A percentile compares a stretch with the other conserved stretches of the same genome.
phyloP scores from a whole-genome alignment of 495 filamentous ascomycete species.

The Penicillium atrosanguineum region DNA sequence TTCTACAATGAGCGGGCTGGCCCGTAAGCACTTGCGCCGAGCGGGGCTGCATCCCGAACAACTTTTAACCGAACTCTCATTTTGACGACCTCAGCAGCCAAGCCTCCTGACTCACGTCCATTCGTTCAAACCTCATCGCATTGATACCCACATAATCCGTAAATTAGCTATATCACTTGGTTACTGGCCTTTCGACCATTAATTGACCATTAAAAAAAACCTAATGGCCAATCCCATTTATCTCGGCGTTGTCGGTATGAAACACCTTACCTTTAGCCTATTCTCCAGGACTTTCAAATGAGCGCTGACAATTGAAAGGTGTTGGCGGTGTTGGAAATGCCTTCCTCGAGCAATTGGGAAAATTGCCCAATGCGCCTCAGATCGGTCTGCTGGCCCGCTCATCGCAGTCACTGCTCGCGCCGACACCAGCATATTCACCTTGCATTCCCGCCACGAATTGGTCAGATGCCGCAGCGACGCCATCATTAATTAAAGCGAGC shows the following conservation, averaged over 20 bases:
- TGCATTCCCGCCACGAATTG: conserved; percentile 54
- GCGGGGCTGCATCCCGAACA: too few relatives aligned
- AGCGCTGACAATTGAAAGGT: neutral
- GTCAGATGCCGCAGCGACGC: conserved; percentile 52
- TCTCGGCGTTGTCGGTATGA: conserved; percentile 7
- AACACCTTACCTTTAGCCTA: neutral
- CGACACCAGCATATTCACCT: conserved; percentile 39
- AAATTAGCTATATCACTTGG: too few relatives aligned
- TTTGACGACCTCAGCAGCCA: too few relatives aligned
- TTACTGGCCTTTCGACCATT: too few relatives aligned
- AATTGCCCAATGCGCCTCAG: neutral
- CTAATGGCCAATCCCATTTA: neutral
- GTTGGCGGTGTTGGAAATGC: conserved; percentile 6
- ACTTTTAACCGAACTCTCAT: too few relatives aligned
- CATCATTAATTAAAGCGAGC: conserved; percentile 48
- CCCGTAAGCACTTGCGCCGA: too few relatives aligned
- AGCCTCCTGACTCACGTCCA: too few relatives aligned
- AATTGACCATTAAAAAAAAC: neutral
- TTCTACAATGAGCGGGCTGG: too few relatives aligned
- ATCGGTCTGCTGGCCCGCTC: conserved; percentile 33
- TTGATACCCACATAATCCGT: too few relatives aligned
- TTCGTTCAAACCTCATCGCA: too few relatives aligned
- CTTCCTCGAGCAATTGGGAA: conserved; percentile 4
- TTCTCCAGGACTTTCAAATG: neutral
- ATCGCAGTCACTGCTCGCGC: conserved; percentile 69